phyloP scores from a whole-genome alignment of 2,329 filamentous ascomycete species.

The Trichophyton verrucosum region DNA sequence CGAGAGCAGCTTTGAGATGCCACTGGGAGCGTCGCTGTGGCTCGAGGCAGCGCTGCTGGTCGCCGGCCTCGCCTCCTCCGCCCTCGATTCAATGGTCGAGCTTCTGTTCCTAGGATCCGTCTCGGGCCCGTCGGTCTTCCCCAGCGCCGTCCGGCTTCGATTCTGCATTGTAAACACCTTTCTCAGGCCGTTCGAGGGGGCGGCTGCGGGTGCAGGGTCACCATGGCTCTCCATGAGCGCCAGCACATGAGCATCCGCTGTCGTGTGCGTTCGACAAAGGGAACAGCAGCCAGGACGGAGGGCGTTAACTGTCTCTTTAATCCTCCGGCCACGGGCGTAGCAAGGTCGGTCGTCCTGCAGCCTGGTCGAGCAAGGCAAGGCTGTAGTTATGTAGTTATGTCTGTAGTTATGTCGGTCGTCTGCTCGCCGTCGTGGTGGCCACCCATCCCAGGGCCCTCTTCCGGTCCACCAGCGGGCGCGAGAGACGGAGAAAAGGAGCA shows the following conservation, averaged over 20 bases:
- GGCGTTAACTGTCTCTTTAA: no score
- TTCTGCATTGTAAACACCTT: slow-evolving; percentile 25
- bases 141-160: slow-evolving; percentile 27
- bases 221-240: slow-evolving; percentile 22
- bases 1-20: slow-evolving; percentile 42
- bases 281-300: no score
- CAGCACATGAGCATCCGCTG: neutral
- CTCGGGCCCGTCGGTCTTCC: slow-evolving; percentile 23
- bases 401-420: no score
- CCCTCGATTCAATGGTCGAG: slow-evolving; percentile 26
- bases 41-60: slow-evolving; percentile 22
- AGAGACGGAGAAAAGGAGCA: no score
- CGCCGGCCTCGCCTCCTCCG: slow-evolving; percentile 20
- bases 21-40: slow-evolving; percentile 28
- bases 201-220: slow-evolving; percentile 18
- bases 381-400: no score
- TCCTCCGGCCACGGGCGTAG: no score
- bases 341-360: no score
- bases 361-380: no score
- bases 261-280: no score
- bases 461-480: no score
- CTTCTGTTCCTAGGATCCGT: slow-evolving; percentile 24
- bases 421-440: no score
- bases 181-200: slow-evolving; percentile 25
- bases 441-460: no score